These are phyloP conservation scores for Arthrobotrys sphaeroides DNA, from an alignment of 2,329 filamentous ascomycete genomes.

Conservation along the genomic window DNA sequence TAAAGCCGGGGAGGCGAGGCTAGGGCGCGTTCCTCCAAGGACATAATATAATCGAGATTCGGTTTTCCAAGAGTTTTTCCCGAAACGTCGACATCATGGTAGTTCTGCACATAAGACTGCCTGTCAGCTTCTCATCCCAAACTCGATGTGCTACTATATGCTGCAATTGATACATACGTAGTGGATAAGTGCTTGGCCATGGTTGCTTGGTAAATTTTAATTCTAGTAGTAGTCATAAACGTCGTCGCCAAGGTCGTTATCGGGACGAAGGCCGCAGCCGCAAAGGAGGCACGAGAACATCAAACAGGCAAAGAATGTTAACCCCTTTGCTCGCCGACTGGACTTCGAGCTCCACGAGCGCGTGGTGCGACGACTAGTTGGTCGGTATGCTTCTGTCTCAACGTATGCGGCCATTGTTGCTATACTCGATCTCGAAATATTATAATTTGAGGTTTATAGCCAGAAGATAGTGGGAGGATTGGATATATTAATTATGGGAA, in stretches of 20 bases:
- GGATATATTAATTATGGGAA: background rate
- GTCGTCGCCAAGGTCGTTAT: constrained; percentile 35
- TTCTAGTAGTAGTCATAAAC: constrained; percentile 43
- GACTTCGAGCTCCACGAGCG: constrained; percentile 37
- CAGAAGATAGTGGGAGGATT: background rate
- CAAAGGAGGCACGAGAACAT: constrained; percentile 49
- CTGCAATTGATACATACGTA: background rate
- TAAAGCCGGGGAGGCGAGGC: too few species aligned
- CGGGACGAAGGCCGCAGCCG: constrained; percentile 34
- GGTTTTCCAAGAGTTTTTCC: too few species aligned
- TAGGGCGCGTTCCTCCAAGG: too few species aligned
- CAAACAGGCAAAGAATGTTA: constrained; percentile 32
- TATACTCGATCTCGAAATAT: background rate
- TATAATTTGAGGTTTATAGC: background rate
- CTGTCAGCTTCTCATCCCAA: too few species aligned
- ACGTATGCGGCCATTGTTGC: background rate
- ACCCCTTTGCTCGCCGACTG: constrained; percentile 31
- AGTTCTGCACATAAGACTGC: too few species aligned
- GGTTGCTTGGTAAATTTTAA: background rate
- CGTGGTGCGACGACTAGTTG: constrained; percentile 22
- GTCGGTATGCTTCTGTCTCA: constrained; percentile 21
- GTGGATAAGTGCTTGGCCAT: background rate
- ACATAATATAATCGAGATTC: too few species aligned
- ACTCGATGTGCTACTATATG: too few species aligned
- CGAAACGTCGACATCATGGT: too few species aligned